Base-by-base conservation (phyloP, 805 yeast genomes). In the Pichia rugopelliculosa region DNA sequence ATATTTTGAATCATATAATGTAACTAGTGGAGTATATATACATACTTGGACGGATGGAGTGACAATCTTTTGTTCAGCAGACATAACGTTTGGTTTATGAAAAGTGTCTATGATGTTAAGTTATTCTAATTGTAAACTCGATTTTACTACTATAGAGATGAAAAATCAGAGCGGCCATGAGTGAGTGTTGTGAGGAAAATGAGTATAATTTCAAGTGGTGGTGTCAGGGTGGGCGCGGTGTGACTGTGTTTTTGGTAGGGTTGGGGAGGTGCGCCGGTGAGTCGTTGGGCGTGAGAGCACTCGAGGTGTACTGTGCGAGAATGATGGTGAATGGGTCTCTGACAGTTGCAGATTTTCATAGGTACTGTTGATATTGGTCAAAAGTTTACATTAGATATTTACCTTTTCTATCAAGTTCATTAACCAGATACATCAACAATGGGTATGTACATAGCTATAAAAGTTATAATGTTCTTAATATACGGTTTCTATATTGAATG, bases 21-120 rank as follows among this genome's bases (percentile, higher is more conserved):
- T 3, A n/a, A 8, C 17, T 30, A 7, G 15, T 27, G 15, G 9
- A 23, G 9, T n/a, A 2, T 15, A 2, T 15, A 47, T 45, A 82
- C 89, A 78, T 82, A 82, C 89, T 80, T 84, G 90, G 72, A 85
- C 91, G 77, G 90, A 83, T 80, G 85, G 88, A 40, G 47, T 47
- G 36, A 43, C 54, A 43, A 45, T 42, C 48, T 52, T 52, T 37
- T 34, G 39, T 45, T 48, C 50, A 73, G 75, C 73, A 69, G 88
- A 60, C 64, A 61, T 62, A 47, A 49, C 39, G 42, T 27, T 41
- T 41, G 42, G 36, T 46, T 37, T 9, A 22, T 37, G 48, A 22
- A 41, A 6, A 30, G 34, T 30, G 34, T 30, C 34, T 30, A 15
- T 30, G 18, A 15, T 15, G 7, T 7, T 30, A 30, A n/a, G 34